A percentile compares a stretch with the other conserved stretches of the same genome.
Evolutionary conservation across 1,284 basidiomycete species (phyloP).

Genomic region (Neonothopanus nambi): DNA sequence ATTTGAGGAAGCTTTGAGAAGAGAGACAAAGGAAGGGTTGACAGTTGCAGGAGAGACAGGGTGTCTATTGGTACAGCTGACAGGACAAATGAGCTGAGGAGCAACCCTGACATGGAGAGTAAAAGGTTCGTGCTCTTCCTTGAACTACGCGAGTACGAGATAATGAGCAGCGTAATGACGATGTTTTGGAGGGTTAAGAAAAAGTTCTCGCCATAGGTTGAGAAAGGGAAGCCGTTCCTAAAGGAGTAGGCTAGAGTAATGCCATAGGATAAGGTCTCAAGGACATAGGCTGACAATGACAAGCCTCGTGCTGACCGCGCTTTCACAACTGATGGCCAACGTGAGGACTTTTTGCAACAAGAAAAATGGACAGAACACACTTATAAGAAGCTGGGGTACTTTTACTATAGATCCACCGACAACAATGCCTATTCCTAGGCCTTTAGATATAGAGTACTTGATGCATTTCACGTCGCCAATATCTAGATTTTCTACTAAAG

Average conservation of each 20-base stretch:
- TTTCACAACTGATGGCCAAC: constrained; percentile 45
- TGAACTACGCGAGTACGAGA: constrained; percentile 49
- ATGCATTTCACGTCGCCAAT: constrained; percentile 84
- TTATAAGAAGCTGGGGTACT: constrained; percentile 83
- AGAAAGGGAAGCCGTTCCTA: constrained; percentile 85
- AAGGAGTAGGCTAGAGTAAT: constrained; percentile 88
- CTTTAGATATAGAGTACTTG: constrained; percentile 91
- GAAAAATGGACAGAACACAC: constrained; percentile 44
- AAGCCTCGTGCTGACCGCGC: constrained; percentile 82
- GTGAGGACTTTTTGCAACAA: constrained; percentile 1
- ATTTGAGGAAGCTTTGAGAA: constrained; percentile 90
- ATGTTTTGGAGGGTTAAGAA: constrained; percentile 75
- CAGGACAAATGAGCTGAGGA: constrained; percentile 39
- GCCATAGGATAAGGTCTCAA: constrained; percentile 85
- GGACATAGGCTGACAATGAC: constrained; percentile 76
- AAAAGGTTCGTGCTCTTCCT: constrained; percentile 10
- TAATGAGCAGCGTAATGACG: constrained; percentile 80
- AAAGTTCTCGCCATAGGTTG: constrained; percentile 93
- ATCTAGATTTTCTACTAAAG: constrained; percentile 88
- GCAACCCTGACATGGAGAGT: background rate
- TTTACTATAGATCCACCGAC: constrained; percentile 95
- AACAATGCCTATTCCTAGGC: constrained; percentile 90
- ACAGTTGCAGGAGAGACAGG: constrained; percentile 69
- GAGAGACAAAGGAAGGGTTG: constrained; percentile 83
- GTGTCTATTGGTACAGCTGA: constrained; percentile 48